Percentiles rank a stretch among this genome's conserved stretches.
Conservation (phyloP, 2,329 filamentous ascomycete genomes). For the Malbranchea cinnamomea region DNA sequence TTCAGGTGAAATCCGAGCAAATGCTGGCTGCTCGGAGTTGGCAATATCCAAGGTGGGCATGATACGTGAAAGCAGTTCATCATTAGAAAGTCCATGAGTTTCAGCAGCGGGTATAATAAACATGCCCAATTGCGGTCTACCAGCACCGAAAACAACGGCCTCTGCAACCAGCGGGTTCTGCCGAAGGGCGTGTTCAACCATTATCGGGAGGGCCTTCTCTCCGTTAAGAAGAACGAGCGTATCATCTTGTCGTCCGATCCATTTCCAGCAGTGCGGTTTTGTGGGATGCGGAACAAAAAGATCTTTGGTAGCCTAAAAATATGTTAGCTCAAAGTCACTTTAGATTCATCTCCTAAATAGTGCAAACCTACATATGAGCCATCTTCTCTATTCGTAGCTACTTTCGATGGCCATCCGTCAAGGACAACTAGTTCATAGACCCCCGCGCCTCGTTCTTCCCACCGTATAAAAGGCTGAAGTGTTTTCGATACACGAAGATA, state of each 20-base stretch:
- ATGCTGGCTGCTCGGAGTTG: constrained; percentile 37
- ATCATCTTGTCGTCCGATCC: constrained; percentile 33
- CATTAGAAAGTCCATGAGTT: constrained; percentile 26
- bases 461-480: constrained; percentile 29
- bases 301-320: constrained; percentile 32
- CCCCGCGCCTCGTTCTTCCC: constrained; percentile 21
- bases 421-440: constrained; percentile 23
- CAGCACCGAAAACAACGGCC: constrained; percentile 42
- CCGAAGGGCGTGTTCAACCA: constrained; percentile 39
- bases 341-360: no score
- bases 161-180: constrained; percentile 40
- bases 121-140: constrained; percentile 37
- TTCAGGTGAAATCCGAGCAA: constrained; percentile 38
- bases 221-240: constrained; percentile 34
- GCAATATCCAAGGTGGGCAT: constrained; percentile 37
- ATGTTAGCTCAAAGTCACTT: no score
- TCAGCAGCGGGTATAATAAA: constrained; percentile 38
- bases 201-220: constrained; percentile 35
- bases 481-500: constrained; percentile 36
- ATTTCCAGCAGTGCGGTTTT: constrained; percentile 31
- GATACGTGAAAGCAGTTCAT: constrained; percentile 34
- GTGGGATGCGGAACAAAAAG: constrained; percentile 33
- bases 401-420: constrained; percentile 25
- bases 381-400: constrained; percentile 30
- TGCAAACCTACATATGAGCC: no score